phyloP scores from a whole-genome alignment of 257 asterid genomes.

The Gentiana macrophylla region DNA sequence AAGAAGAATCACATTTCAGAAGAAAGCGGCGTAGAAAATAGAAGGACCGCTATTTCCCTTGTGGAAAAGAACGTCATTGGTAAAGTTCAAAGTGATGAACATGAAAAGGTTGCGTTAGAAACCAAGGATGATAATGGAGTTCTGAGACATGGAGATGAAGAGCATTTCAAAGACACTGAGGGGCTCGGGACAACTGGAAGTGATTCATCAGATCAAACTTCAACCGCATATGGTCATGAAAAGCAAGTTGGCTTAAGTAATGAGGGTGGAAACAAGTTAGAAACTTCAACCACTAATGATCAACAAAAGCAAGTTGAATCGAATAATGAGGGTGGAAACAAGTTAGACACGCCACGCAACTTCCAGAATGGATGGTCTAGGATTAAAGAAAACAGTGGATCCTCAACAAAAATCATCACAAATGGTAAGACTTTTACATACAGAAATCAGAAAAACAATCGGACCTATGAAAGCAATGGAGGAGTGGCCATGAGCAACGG shows the following conservation, averaged over 20 bases:
- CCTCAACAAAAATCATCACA: slow-evolving; percentile 24
- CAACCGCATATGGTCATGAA: slow-evolving; percentile 10
- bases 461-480: slow-evolving; percentile 9
- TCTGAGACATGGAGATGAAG: slow-evolving; percentile 7
- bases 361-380: slow-evolving; percentile 6
- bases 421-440: slow-evolving; percentile 27
- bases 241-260: slow-evolving; percentile 3
- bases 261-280: slow-evolving; percentile 22
- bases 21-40: slow-evolving; percentile 5
- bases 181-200: not conserved
- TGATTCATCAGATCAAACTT: slow-evolving; percentile 2
- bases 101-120: slow-evolving; percentile 4
- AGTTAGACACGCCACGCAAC: slow-evolving; percentile 21
- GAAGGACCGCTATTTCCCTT: not conserved
- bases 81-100: slow-evolving; percentile 4
- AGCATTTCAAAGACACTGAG: not conserved
- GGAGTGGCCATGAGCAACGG: slow-evolving; percentile 10
- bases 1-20: slow-evolving; percentile 8
- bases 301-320: too few species aligned
- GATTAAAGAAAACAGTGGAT: slow-evolving; percentile 12
- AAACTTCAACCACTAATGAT: slow-evolving; percentile 4
- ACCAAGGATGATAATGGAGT: not conserved
- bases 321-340: slow-evolving; percentile 13
- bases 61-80: slow-evolving; percentile 1
- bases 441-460: slow-evolving; percentile 10